A percentile compares a stretch with the other conserved stretches of the same genome.
These are phyloP conservation scores for Choiromyces venosus DNA, from an alignment of 495 filamentous ascomycete species.

Conservation along the genomic window DNA sequence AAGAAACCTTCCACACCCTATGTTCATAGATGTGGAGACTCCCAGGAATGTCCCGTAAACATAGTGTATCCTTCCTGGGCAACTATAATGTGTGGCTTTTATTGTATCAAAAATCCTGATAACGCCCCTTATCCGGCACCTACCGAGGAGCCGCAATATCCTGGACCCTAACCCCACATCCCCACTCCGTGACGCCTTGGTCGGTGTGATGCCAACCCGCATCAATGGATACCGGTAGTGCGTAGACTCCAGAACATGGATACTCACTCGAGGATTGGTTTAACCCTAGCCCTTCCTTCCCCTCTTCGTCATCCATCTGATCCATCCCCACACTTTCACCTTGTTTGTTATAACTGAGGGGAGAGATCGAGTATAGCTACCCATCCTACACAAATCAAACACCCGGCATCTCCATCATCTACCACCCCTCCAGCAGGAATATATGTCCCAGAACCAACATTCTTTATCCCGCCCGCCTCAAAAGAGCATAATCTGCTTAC, in stretches of 20 bases:
- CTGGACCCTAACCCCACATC: background rate
- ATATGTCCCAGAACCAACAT: constrained; percentile 51
- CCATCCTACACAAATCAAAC: too few species aligned
- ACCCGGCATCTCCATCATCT: constrained; percentile 15
- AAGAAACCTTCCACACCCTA: too few species aligned
- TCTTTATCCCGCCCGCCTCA: constrained; percentile 48
- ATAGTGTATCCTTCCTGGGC: background rate
- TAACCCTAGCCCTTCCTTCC: constrained; percentile 18
- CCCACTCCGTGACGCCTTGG: background rate
- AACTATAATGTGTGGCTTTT: too few species aligned
- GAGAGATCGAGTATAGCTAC: too few species aligned
- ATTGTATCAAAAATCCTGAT: too few species aligned
- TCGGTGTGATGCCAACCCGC: background rate
- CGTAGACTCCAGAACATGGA: background rate
- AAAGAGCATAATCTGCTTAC: constrained; percentile 30
- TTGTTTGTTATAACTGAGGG: background rate
- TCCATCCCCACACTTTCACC: background rate
- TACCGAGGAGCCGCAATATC: background rate
- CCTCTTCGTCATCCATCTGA: background rate
- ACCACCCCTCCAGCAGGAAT: constrained; percentile 46
- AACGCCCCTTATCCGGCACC: background rate
- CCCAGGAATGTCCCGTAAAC: background rate
- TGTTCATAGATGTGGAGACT: background rate
- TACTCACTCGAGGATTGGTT: constrained; percentile 13
- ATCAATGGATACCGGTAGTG: too few species aligned